Percentiles rank a stretch among this genome's conserved stretches.
Conservation (phyloP, 2,329 filamentous ascomycete genomes). For the Cladosporium sp. region DNA sequence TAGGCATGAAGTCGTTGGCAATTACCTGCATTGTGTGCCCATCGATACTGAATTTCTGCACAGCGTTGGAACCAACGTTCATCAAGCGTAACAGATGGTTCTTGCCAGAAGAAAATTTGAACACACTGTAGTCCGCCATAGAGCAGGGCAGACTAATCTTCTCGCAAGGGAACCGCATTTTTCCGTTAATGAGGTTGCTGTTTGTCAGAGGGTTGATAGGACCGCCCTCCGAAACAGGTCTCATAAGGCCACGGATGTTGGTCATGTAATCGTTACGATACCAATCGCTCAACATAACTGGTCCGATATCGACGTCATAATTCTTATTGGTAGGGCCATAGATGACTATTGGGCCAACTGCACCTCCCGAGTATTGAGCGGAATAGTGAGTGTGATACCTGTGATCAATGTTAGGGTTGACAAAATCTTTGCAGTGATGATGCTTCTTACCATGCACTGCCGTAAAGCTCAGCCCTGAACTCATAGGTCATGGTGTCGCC, state of each 20-base stretch:
- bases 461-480: conserved; percentile 40
- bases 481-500: conserved; percentile 33
- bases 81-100: conserved; percentile 38
- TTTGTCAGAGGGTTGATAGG: conserved; percentile 25
- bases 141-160: conserved; percentile 25
- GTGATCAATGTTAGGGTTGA: background rate
- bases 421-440: background rate
- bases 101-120: conserved; percentile 32
- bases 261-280: conserved; percentile 32
- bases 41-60: conserved; percentile 46
- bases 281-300: conserved; percentile 42
- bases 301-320: conserved; percentile 43
- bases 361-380: conserved; percentile 39
- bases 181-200: conserved; percentile 31
- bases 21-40: conserved; percentile 37
- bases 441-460: conserved; percentile 32
- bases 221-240: conserved; percentile 17
- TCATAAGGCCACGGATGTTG: conserved; percentile 17
- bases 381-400: conserved; percentile 36
- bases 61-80: conserved; percentile 34
- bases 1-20: conserved; percentile 39
- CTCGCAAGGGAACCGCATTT: conserved; percentile 28
- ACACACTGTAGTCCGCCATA: conserved; percentile 31
- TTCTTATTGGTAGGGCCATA: conserved; percentile 30
- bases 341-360: conserved; percentile 36